Conservation (phyloP, 192 early-diverging fungal genomes). For the Backusella parvicylindrica region DNA sequence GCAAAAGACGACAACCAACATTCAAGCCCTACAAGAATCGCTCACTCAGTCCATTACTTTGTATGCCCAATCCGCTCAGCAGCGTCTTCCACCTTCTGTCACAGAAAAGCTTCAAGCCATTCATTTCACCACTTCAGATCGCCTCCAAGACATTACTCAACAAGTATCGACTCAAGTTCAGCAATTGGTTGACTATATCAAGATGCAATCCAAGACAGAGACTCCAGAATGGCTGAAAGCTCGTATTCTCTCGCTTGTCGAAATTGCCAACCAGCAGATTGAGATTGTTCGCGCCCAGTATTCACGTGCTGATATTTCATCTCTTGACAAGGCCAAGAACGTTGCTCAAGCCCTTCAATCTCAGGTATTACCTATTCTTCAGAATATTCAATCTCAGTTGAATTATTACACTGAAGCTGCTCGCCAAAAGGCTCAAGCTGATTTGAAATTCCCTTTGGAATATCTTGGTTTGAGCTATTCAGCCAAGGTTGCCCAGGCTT, state of each 20-base stretch:
- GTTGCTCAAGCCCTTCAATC: constrained; percentile 45
- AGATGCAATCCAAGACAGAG: constrained; percentile 34
- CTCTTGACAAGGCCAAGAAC: constrained; percentile 51
- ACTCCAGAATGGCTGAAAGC: constrained; percentile 46
- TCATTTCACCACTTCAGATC: constrained; percentile 10
- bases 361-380: constrained; percentile 45
- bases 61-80: constrained; percentile 24
- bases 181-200: constrained; percentile 38
- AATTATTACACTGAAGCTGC: constrained; percentile 21
- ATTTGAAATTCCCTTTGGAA: constrained; percentile 25
- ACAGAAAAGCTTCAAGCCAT: constrained; percentile 14
- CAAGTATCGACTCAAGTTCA: constrained; percentile 30
- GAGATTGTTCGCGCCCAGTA: constrained; percentile 39
- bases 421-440: constrained; percentile 22
- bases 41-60: constrained; percentile 20
- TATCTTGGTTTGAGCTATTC: constrained; percentile 16
- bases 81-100: constrained; percentile 15
- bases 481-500: constrained; percentile 1
- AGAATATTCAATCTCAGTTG: constrained; percentile 36
- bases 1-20: constrained; percentile 17
- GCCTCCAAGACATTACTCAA: constrained; percentile 19
- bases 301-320: constrained; percentile 38
- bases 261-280: constrained; percentile 43
- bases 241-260: constrained; percentile 39
- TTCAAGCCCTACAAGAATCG: constrained; percentile 18